Percentiles rank a stretch among this genome's conserved stretches.
These are phyloP conservation scores for Nitzschia inconspicua DNA, from an alignment of 108 stramenopile species.

Conservation along the genomic window DNA sequence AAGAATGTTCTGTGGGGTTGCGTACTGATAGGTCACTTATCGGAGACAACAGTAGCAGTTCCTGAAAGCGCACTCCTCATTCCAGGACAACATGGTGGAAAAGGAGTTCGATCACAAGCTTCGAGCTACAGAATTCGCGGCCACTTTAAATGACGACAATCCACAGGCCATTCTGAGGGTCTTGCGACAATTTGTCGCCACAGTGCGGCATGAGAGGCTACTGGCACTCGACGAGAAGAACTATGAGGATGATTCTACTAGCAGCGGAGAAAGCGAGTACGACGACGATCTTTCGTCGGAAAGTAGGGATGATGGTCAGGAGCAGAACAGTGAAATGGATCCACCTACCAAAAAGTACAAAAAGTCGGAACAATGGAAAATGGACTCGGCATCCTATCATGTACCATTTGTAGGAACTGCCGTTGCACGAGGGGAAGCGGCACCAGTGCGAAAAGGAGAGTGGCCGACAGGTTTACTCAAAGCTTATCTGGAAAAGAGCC, in stretches of 20 bases:
- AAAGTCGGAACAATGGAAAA: constrained; percentile 63
- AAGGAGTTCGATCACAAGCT: constrained; percentile 22
- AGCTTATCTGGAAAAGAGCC: constrained; percentile 66
- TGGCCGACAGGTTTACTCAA: constrained; percentile 84
- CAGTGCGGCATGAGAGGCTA: constrained; percentile 42
- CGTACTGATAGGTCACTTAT: too few relatives aligned
- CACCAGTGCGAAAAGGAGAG: constrained; percentile 27
- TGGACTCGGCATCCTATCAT: constrained; percentile 65
- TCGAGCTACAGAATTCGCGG: constrained; percentile 72
- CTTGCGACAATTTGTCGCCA: constrained; percentile 47
- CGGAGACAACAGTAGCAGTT: too few relatives aligned
- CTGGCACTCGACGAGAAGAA: constrained; percentile 32
- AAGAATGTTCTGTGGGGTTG: too few relatives aligned
- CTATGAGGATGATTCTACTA: constrained; percentile 2
- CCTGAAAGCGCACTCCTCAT: too few relatives aligned
- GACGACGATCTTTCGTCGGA: constrained; percentile 13
- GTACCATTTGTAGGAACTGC: constrained; percentile 87
- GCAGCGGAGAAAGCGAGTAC: constrained; percentile 21
- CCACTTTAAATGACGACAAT: constrained; percentile 79
- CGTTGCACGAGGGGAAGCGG: constrained; percentile 51
- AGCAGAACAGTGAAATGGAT: constrained; percentile 25
- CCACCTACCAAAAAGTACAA: constrained; percentile 35
- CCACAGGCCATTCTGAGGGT: constrained; percentile 40
- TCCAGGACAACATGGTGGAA: too few relatives aligned
- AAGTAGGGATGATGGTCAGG: constrained; percentile 15